Percentiles rank a stretch among this genome's conserved stretches.
phyloP scores from a whole-genome alignment of 192 early-diverging fungal genomes.

The Coemansia sp. region DNA sequence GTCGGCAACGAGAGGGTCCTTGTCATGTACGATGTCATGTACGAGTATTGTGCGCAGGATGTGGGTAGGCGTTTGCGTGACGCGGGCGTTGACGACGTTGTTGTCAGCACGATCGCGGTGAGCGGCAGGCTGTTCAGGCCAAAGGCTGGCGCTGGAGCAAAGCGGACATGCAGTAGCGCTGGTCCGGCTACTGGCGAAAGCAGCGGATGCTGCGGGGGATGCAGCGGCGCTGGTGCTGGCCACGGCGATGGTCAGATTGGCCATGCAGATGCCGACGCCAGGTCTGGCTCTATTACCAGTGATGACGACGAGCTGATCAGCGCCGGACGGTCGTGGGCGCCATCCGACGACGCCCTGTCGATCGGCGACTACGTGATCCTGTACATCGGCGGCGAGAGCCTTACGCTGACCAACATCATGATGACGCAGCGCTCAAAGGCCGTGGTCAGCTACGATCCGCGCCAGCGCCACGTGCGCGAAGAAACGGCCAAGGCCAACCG shows the following conservation, averaged over 20 bases:
- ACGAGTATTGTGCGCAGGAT: conserved; percentile 58
- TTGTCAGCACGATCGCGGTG: conserved; percentile 7
- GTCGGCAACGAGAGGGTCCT: conserved; percentile 55
- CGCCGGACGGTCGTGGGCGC: conserved; percentile 56
- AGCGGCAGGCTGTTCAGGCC: conserved; percentile 16
- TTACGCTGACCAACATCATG: conserved; percentile 82
- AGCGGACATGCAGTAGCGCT: not conserved
- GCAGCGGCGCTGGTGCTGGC: not conserved
- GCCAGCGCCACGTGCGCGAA: conserved; percentile 50
- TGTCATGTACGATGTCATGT: conserved; percentile 75
- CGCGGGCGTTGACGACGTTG: not conserved
- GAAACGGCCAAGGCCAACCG: conserved; percentile 59
- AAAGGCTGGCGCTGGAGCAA: not conserved
- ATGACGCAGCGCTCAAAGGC: conserved; percentile 62
- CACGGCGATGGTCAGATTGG: not conserved
- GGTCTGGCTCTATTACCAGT: not conserved
- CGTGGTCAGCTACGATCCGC: conserved; percentile 71
- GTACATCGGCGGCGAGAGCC: conserved; percentile 80
- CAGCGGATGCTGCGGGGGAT: not conserved
- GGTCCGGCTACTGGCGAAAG: no score
- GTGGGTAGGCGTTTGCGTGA: conserved; percentile 1
- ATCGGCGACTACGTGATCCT: conserved; percentile 70
- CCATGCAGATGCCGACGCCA: not conserved
- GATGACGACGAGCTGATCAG: not conserved
- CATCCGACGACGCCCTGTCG: conserved; percentile 39